Evolutionary conservation across 2,329 filamentous ascomycete genomes (phyloP), one percentile per base, ranked within the genome.

Genomic region (Trichoderma sp.): DNA sequence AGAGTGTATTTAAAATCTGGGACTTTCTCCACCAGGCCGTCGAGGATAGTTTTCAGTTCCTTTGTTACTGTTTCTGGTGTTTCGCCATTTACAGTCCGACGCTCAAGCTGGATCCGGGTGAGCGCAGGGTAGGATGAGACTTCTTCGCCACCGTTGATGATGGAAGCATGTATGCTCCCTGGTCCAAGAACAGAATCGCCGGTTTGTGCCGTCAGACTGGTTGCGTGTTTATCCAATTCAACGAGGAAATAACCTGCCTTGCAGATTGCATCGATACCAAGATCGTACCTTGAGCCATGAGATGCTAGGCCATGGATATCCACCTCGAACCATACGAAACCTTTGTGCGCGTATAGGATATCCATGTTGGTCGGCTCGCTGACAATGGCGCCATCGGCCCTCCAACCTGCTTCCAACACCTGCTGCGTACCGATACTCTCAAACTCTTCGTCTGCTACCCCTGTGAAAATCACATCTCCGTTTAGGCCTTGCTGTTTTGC

Each of bases 371-470:
- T 87, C 0, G 86, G 84, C 70, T 88, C 86, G 1, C 78, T 81
- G 2, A 88, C 81, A 1, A 89, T 77, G 6, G 86, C 87, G 0
- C 79, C 86, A 70, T 88, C 86, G 1, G 87, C 85, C 34, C 80
- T 80, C 86, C 86, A 89, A 1, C 86, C 87, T 2, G 85, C 85
- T 12, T 78, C 79, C 1, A 89, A 76, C 0, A 88, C 73, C 53
- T 88, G 81, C 71, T 84, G 82, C 0, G 86, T 89, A 1, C 87
- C 87, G 12, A 85, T 84, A 32, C 84, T 87, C 5, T 79, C 76
- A 56, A 81, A 82, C 73, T 89, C 87, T 69, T 89, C 86, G 57
- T 89, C 87, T 0, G 86, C 84, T 3, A 89, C 87, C 1, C 83
- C 86, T 0, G 86, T 81, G 6, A 89, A 79, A 9, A 89, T 84